Evolutionary conservation across 176 grass and related monocot genomes (phyloP), one percentile per base, ranked within the genome.

Genomic region (Oryza punctata): DNA sequence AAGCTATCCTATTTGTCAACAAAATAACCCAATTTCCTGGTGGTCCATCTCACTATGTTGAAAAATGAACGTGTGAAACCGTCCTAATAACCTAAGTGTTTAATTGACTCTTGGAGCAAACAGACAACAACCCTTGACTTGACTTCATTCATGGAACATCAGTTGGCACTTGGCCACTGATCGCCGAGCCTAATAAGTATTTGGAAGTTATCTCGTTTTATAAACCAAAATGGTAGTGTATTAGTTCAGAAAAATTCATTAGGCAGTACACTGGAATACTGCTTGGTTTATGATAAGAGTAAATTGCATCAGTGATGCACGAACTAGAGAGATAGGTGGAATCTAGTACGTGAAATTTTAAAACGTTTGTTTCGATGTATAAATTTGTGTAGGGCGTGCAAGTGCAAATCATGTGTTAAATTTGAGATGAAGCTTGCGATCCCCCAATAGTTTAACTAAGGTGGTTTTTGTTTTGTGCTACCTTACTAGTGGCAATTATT

Each of bases 91-190:
- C 1, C 18, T 44, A 23, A 8, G 3, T 8, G 54, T 46, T 72
- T 12, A 24, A 6, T 32, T 82, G 69, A 63, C 69, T 23, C 52
- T 10, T 64, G 25, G 63, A 72, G 80, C 69, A 46, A 30, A 10
- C 52, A n/a, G 7, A 72, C 25, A 64, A 82, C 21, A 23, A n/a
- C 13, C 35, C 80, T 10, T 63, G 69, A 59, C 41, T 29, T 82
- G 80, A 60, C 52, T 18, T 18, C 49, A 5, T 23, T 37, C n/a
- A 40, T 28, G 70, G 69, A 50, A 65, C 40, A 3, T 2, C 14
- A 47, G 3, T 40, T 59, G 10, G 67, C 33, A 50, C 23, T 7
- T 5, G 6, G 33, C 5, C 50, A 21, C 1, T 54, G 6, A 54
- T 16, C 15, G 50, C 1, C 21, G 32, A 16, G 16, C 7, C 21